Base-by-base conservation (phyloP, 192 early-diverging fungal species). In the Jimgerdemannia lactiflua region DNA sequence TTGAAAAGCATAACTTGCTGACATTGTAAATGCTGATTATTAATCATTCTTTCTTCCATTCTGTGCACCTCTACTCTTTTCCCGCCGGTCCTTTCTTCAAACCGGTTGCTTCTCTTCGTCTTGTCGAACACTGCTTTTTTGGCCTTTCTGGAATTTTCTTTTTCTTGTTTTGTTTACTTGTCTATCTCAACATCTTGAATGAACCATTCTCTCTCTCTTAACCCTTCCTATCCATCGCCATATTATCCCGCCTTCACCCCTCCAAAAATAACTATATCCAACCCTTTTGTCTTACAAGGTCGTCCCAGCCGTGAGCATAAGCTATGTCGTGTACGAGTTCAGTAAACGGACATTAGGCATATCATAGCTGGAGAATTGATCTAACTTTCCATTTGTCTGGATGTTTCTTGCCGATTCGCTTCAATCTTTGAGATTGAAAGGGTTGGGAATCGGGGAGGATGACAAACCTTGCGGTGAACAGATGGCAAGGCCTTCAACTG, bases 301-400 rank as follows among this genome's bases (percentile, higher is more conserved):
- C n/a, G 82, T 94, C 7, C 93, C 93, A 9, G 90, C 93, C 20
- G 92, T 92, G 42, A 86, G 85, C 40, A 93, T 94, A 49, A 90
- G 85, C 71, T 93, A 93, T 77, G 88, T 90, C 14, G 89, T 91
- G 39, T 93, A 92, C 78, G 92, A 93, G 70, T 74, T 82, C 64
- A 84, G 75, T 66, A 90, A 91, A 79, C 72, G 67, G 40, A 71
- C 79, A 20, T 66, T 89, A 42, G 85, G 49, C 49, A 76, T 88
- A 43, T 82, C 77, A 75, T 88, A 87, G 64, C 65, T 66, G 72
- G 64, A 6, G 69, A 70, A 3, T 70, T 65, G 64, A 19, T 4
- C 18, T 4, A 49, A 39, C 4, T 71, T 9, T 4, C 3, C 39
- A 1, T 29, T 29, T 29, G 29, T 29, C 29, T 29, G 29, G 29